These are phyloP conservation scores for Rubus parviflorus DNA, from an alignment of 306 rosid genomes.

Conservation along the genomic window DNA sequence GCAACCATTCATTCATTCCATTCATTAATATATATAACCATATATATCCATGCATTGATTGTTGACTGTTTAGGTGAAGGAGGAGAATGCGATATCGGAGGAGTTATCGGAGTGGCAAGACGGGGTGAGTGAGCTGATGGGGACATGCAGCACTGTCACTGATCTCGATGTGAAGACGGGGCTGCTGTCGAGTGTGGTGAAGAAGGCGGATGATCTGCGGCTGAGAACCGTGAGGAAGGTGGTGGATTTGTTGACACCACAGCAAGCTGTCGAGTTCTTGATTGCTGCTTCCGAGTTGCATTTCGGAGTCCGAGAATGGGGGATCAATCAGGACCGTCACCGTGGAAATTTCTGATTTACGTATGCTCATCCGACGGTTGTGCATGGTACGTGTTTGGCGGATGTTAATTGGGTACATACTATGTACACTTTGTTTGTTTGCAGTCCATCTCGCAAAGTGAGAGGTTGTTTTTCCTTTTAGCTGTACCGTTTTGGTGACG, in stretches of 20 bases:
- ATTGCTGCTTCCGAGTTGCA: slow-evolving; percentile 70
- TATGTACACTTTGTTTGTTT: neutral
- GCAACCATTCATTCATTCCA: neutral
- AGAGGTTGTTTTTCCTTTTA: neutral
- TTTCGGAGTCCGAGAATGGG: slow-evolving; percentile 72
- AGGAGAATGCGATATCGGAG: slow-evolving; percentile 73
- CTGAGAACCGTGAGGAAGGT: slow-evolving; percentile 57
- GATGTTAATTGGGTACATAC: slow-evolving; percentile 4
- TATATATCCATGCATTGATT: neutral
- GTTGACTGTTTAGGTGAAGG: too few species aligned
- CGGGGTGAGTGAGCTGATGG: slow-evolving; percentile 57
- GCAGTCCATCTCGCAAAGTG: neutral
- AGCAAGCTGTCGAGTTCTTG: slow-evolving; percentile 73
- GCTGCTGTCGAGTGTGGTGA: slow-evolving; percentile 43
- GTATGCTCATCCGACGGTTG: neutral
- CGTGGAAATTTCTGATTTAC: slow-evolving; percentile 7
- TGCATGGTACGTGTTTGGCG: neutral
- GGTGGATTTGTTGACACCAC: slow-evolving; percentile 60
- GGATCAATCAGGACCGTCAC: slow-evolving; percentile 56
- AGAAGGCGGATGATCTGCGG: slow-evolving; percentile 76
- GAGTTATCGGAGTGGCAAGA: slow-evolving; percentile 92
- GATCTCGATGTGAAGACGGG: slow-evolving; percentile 43
- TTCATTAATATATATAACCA: neutral
- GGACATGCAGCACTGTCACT: neutral
- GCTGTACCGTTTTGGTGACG: too few species aligned